Percentiles rank a stretch among this genome's conserved stretches.
Evolutionary conservation across 352 stramenopile species (phyloP).

Genomic region (Phytophthora pluvialis): DNA sequence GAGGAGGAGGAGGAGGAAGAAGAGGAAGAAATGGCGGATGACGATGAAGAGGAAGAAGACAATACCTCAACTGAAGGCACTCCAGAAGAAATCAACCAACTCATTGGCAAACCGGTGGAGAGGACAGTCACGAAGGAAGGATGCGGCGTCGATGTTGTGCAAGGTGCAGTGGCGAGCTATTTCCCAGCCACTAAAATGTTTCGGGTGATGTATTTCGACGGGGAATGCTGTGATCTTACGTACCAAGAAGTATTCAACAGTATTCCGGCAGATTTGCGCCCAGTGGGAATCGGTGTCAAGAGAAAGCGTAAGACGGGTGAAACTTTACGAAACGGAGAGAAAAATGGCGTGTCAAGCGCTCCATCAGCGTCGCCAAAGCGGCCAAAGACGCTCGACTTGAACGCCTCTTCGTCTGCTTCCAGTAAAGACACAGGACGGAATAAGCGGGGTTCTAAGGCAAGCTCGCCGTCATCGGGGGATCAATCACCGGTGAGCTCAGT

Average conservation of each 20-base stretch:
- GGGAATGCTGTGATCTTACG: constrained; percentile 60
- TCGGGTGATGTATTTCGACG: constrained; percentile 67
- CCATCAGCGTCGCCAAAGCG: constrained; percentile 44
- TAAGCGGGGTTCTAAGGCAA: constrained; percentile 17
- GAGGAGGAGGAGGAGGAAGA: constrained; percentile 23
- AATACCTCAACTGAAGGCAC: constrained; percentile 16
- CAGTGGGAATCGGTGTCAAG: constrained; percentile 23
- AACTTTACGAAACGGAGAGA: constrained; percentile 13
- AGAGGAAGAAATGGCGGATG: constrained; percentile 26
- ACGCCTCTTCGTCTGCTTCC: constrained; percentile 8
- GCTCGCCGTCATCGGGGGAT: constrained; percentile 12
- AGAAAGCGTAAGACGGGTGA: constrained; percentile 56
- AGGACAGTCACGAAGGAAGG: constrained; percentile 41
- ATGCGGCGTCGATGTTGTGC: constrained; percentile 40
- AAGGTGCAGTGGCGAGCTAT: constrained; percentile 67
- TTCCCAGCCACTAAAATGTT: constrained; percentile 84
- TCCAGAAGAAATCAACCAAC: constrained; percentile 48
- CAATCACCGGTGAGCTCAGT: constrained; percentile 20
- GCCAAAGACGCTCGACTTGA: constrained; percentile 37
- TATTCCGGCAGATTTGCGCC: constrained; percentile 47
- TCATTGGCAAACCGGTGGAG: constrained; percentile 56
- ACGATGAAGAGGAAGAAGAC: constrained; percentile 29
- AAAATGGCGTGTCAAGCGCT: constrained; percentile 1
- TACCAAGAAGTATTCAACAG: constrained; percentile 70
- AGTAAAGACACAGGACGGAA: constrained; percentile 13